These are phyloP conservation scores for Paramecium primaurelia DNA, from an alignment of 73 alveolate species.

Conservation along the genomic window DNA sequence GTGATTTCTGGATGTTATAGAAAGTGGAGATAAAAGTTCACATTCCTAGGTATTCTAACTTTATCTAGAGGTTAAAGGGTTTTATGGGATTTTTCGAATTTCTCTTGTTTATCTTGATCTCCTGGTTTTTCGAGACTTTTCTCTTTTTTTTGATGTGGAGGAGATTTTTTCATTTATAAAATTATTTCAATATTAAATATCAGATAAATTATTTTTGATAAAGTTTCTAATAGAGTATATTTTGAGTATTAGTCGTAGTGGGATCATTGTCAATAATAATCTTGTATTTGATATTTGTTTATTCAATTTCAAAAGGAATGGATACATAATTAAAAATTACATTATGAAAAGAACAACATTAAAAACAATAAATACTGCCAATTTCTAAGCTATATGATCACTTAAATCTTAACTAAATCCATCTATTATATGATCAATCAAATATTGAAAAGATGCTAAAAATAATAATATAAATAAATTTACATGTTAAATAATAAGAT, in stretches of 20 bases:
- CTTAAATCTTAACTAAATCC: background rate
- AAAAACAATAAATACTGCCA: background rate
- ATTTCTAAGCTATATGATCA: background rate
- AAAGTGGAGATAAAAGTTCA: constrained; percentile 45
- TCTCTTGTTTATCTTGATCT: constrained; percentile 76
- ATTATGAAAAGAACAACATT: background rate
- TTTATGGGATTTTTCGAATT: constrained; percentile 94
- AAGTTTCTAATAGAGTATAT: background rate
- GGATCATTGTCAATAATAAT: background rate
- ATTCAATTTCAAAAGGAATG: background rate
- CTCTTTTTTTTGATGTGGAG: background rate
- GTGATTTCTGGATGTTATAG: constrained; percentile 50
- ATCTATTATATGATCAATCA: background rate
- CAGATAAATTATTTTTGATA: background rate
- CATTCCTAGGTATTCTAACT: constrained; percentile 51
- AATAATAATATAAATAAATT: background rate
- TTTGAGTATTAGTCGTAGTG: constrained; percentile 9
- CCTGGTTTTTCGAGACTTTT: constrained; percentile 62
- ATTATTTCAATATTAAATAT: constrained; percentile 1
- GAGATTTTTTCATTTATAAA: background rate
- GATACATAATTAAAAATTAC: background rate
- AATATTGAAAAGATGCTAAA: background rate
- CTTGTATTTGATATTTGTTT: background rate
- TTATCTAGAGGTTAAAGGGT: constrained; percentile 70
- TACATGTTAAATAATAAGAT: background rate